Percentiles rank a stretch among this genome's conserved stretches.
Conservation (phyloP, 116 monocot genomes). For the Papilionanthe hybrid region DNA sequence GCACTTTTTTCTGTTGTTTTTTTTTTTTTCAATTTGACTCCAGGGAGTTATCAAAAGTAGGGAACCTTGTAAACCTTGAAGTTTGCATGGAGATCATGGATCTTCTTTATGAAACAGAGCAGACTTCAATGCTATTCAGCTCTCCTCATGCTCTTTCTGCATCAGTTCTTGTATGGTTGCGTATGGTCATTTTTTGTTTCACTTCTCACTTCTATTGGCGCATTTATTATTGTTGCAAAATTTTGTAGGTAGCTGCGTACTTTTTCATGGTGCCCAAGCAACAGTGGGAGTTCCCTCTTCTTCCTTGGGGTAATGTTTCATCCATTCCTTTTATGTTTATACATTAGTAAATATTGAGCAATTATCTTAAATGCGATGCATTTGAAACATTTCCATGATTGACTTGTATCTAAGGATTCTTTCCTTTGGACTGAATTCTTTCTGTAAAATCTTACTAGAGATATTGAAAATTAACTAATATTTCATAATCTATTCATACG, state of each 20-base stretch:
- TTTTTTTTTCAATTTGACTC: background rate
- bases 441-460: background rate
- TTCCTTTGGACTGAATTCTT: background rate
- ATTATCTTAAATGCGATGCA: background rate
- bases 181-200: background rate
- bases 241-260: slow-evolving; percentile 64
- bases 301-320: slow-evolving; percentile 75
- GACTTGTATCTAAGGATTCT: background rate
- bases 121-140: slow-evolving; percentile 39
- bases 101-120: slow-evolving; percentile 80
- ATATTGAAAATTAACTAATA: background rate
- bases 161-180: slow-evolving; percentile 55
- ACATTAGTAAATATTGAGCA: background rate
- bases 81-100: slow-evolving; percentile 90
- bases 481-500: background rate
- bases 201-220: background rate
- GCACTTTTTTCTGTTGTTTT: background rate
- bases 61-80: slow-evolving; percentile 46
- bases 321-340: background rate
- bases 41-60: slow-evolving; percentile 71
- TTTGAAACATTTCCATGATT: background rate
- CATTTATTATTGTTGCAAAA: background rate
- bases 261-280: slow-evolving; percentile 61
- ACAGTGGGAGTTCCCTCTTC: slow-evolving; percentile 69
- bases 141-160: slow-evolving; percentile 58